Base-by-base conservation (phyloP, 2,329 filamentous ascomycete genomes). In the Fusarium penzigii region DNA sequence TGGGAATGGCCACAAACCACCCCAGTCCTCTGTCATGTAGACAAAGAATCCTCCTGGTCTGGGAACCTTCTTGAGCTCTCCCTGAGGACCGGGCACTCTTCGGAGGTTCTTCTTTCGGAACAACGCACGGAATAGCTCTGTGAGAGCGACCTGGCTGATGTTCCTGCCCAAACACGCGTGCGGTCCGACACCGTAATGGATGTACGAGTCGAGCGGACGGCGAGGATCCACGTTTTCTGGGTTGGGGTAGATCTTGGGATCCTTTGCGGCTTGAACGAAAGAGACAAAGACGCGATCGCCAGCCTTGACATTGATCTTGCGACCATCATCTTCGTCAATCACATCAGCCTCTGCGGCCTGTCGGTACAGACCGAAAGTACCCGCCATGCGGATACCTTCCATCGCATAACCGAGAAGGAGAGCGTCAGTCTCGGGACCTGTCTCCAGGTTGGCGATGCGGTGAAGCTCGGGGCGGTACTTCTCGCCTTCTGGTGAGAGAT, bases 311-410 rank as follows among this genome's bases (percentile, higher is more conserved):
- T 68, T 58, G 14, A 87, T 68, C n/a, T 72, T 61, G 20, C 72
- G 71, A 13, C 78, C 77, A 51, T 86, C 80, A 25, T 84, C 77
- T 44, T 84, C 74, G 34, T 69, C 52, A 43, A 82, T 75, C 2
- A 73, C 73, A 45, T 80, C 75, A 16, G 71, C 64, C 0, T 65
- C 68, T 0, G 76, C 70, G 3, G 80, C 81, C 49, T 82, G 73
- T 39, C 86, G 83, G 73, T 83, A 85, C 2, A 84, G 75, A 10
- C 81, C 80, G 17, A 84, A 82, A 0, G 82, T 82, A 11, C 85
- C 83, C 5, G 84, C 83, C 48, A 92, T 76, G 39, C 89, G 85
- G 49, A 89, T 79, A 14, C 85, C 88, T 69, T 90, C 90, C 75
- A 88, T 78, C 41, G 82, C 84, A 65, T 90, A 92, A 39, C 84